A percentile compares a stretch with the other conserved stretches of the same genome.
These are phyloP conservation scores for Osmanthus fragrans DNA, from an alignment of 257 asterid species.

Conservation along the genomic window DNA sequence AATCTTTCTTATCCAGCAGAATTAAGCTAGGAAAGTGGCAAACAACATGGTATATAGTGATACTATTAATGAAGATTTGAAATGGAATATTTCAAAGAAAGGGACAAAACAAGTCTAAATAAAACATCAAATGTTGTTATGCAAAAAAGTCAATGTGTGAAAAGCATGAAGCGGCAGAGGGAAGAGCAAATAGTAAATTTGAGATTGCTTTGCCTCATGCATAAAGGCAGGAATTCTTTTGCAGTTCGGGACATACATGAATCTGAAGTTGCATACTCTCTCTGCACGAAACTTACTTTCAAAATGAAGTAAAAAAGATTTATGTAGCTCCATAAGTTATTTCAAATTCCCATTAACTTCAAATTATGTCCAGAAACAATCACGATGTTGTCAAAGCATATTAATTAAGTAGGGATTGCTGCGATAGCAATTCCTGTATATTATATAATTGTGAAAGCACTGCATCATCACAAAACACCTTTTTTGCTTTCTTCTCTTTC, in stretches of 20 bases:
- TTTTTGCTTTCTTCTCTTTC: no score
- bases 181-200: background rate
- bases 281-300: background rate
- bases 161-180: background rate
- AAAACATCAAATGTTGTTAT: background rate
- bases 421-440: background rate
- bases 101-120: background rate
- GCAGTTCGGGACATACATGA: background rate
- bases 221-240: background rate
- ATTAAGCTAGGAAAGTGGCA: background rate
- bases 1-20: background rate
- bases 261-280: background rate
- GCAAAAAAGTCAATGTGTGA: background rate
- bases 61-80: background rate
- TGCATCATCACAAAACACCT: background rate
- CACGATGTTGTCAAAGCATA: background rate
- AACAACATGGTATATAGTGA: background rate
- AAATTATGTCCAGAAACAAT: background rate
- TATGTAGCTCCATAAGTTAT: background rate
- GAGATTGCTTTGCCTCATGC: background rate
- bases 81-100: no score
- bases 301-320: background rate
- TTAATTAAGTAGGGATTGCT: background rate
- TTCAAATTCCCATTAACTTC: no score
- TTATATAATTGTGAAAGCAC: background rate